phyloP scores from a whole-genome alignment of 257 asterid genomes.

The Plectranthus barbatus region DNA sequence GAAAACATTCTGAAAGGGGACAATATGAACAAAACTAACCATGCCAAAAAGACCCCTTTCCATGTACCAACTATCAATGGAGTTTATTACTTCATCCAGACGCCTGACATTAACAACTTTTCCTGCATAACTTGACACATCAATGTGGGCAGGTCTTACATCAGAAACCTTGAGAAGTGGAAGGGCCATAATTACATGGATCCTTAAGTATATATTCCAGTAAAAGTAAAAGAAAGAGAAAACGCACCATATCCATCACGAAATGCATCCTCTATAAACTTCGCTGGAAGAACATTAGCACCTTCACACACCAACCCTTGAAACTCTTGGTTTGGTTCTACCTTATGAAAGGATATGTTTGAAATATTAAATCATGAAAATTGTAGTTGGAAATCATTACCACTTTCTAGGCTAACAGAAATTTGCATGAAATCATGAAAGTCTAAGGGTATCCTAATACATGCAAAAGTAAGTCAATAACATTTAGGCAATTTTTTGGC shows the following conservation, averaged over 20 bases:
- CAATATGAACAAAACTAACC: constrained; percentile 38
- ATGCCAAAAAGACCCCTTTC: constrained; percentile 96
- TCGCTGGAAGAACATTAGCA: constrained; percentile 89
- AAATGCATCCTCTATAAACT: constrained; percentile 87
- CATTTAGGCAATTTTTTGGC: too few relatives aligned
- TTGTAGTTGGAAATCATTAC: background rate
- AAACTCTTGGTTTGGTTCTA: constrained; percentile 99
- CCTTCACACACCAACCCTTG: constrained; percentile 98
- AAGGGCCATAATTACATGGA: background rate
- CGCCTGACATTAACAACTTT: constrained; percentile 87
- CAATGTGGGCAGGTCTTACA: constrained; percentile 33
- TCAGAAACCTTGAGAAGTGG: constrained; percentile 27
- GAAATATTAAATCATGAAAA: constrained; percentile 19
- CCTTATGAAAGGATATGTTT: constrained; percentile 58
- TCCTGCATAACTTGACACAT: constrained; percentile 73
- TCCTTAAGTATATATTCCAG: background rate
- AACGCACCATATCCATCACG: constrained; percentile 88
- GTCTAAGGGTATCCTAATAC: too few relatives aligned
- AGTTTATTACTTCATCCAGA: constrained; percentile 79
- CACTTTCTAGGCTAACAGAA: too few relatives aligned
- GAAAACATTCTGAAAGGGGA: background rate
- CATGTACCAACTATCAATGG: constrained; percentile 96
- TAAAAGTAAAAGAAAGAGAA: constrained; percentile 10
- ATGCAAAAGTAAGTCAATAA: too few relatives aligned
- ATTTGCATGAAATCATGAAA: too few relatives aligned